phyloP scores from a whole-genome alignment of 768 basidiomycete genomes.

The Sutorius australiensis region DNA sequence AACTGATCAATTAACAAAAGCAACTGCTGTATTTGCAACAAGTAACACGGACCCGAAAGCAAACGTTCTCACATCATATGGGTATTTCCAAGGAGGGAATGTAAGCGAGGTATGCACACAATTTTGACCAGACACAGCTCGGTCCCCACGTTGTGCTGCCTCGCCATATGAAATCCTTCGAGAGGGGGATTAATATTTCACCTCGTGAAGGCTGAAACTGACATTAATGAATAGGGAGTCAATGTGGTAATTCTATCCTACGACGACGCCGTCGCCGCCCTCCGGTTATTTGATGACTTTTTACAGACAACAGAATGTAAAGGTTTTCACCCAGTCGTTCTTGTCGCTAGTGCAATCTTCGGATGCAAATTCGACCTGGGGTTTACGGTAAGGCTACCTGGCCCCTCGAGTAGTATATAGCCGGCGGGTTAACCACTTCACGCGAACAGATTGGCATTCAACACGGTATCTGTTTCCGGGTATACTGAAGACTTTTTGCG shows the following conservation, averaged over 20 bases:
- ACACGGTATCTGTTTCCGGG: slow-evolving; percentile 21
- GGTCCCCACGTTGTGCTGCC: not conserved
- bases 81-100: slow-evolving; percentile 25
- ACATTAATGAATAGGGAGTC: slow-evolving; percentile 8
- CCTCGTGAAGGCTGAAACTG: slow-evolving; percentile 2
- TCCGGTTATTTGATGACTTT: slow-evolving; percentile 31
- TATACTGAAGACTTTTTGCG: slow-evolving; percentile 21
- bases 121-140: slow-evolving; percentile 2
- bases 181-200: not conserved
- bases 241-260: slow-evolving; percentile 49
- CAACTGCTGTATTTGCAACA: slow-evolving; percentile 21
- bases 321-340: slow-evolving; percentile 21
- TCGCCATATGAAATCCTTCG: not conserved
- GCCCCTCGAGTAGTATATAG: not conserved
- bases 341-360: slow-evolving; percentile 25
- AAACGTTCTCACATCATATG: slow-evolving; percentile 42
- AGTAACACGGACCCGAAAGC: slow-evolving; percentile 26
- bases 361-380: slow-evolving; percentile 13
- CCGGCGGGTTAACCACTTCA: not conserved
- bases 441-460: slow-evolving; percentile 20
- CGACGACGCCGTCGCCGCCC: slow-evolving; percentile 38
- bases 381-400: slow-evolving; percentile 22
- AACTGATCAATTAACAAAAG: slow-evolving; percentile 20
- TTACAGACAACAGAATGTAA: slow-evolving; percentile 10
- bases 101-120: slow-evolving; percentile 32